These are phyloP conservation scores for Chaetomiaceae sp. DNA, from an alignment of 2,329 filamentous ascomycete genomes.

Conservation along the genomic window DNA sequence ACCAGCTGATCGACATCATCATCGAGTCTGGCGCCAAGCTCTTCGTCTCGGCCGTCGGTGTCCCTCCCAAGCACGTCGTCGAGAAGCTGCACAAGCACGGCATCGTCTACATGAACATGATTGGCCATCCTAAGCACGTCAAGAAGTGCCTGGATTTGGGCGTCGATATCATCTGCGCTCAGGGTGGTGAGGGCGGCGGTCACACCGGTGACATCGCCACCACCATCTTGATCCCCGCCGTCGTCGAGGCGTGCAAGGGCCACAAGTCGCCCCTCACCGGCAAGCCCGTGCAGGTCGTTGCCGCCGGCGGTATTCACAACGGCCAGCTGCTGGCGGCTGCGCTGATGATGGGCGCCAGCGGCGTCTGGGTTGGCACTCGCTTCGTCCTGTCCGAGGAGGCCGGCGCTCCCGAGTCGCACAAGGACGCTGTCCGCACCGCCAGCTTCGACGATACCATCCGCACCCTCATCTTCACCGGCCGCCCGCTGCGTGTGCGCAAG, in stretches of 20 bases:
- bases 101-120: constrained; percentile 99
- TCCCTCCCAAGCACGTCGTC: constrained; percentile 83
- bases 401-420: constrained; percentile 86
- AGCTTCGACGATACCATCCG: constrained; percentile 93
- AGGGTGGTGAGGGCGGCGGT: constrained; percentile 95
- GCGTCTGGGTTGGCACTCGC: constrained; percentile 94
- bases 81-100: constrained; percentile 84
- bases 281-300: constrained; percentile 82
- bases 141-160: constrained; percentile 91
- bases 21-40: constrained; percentile 88
- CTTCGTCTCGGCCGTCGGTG: constrained; percentile 94
- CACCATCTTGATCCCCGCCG: constrained; percentile 84
- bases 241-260: constrained; percentile 74
- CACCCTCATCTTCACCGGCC: constrained; percentile 97
- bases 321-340: constrained; percentile 85
- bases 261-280: constrained; percentile 85
- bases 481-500: constrained; percentile 86
- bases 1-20: constrained; percentile 84
- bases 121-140: constrained; percentile 98
- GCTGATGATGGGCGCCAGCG: constrained; percentile 86
- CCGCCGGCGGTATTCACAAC: constrained; percentile 91
- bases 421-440: constrained; percentile 88
- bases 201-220: constrained; percentile 95
- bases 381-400: constrained; percentile 95
- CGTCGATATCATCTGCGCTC: constrained; percentile 94